Percentiles rank a stretch among this genome's conserved stretches.
Conservation (phyloP, 805 yeast genomes). For the Kazachstania taianensis region DNA sequence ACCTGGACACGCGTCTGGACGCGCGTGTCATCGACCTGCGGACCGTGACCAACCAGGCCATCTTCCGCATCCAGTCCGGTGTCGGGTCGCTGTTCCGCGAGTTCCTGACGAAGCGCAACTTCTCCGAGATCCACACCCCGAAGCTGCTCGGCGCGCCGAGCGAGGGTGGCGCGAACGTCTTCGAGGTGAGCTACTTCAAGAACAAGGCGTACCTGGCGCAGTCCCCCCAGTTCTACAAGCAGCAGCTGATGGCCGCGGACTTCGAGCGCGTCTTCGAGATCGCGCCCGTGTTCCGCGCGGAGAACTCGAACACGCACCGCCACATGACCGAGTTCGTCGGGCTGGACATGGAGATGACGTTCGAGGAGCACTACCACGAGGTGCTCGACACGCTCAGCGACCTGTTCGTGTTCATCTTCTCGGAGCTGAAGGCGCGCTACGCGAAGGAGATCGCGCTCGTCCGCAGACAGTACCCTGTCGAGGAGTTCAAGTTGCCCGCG, state of each 20-base stretch:
- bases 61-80: constrained; percentile 87
- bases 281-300: constrained; percentile 98
- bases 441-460: constrained; percentile 79
- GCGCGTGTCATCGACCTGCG: constrained; percentile 92
- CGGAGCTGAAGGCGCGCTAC: constrained; percentile 70
- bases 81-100: constrained; percentile 85
- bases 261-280: constrained; percentile 93
- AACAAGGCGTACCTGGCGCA: constrained; percentile 84
- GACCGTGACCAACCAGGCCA: constrained; percentile 95
- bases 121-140: constrained; percentile 93
- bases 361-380: constrained; percentile 97
- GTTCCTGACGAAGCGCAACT: constrained; percentile 55
- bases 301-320: constrained; percentile 97
- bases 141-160: constrained; percentile 91
- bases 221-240: constrained; percentile 96
- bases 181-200: constrained; percentile 88
- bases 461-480: constrained; percentile 93
- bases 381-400: constrained; percentile 54
- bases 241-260: constrained; percentile 95
- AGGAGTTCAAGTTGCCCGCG: constrained; percentile 89
- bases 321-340: constrained; percentile 99
- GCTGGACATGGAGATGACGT: constrained; percentile 94
- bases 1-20: constrained; percentile 92
- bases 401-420: constrained; percentile 80
- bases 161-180: constrained; percentile 97